Percentiles rank a stretch among this genome's conserved stretches.
These are phyloP conservation scores for Vaccinium macrocarpon DNA, from an alignment of 148 eudicot species.

Conservation along the genomic window DNA sequence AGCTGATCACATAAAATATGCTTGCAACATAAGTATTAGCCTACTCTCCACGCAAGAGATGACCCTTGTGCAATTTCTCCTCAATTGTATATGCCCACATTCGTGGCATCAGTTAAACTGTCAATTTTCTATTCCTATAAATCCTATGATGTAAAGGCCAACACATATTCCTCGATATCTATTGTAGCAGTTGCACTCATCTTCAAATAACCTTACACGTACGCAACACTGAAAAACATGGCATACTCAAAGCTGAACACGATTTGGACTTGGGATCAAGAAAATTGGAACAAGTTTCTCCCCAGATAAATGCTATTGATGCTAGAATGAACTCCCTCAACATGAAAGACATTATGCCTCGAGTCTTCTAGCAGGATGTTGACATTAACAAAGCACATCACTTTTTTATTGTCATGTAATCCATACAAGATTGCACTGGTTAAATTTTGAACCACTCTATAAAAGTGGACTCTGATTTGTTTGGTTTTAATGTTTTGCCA, in stretches of 20 bases:
- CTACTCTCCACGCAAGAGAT: not conserved
- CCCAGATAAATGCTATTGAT: not conserved
- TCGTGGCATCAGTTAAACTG: not conserved
- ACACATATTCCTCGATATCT: not conserved
- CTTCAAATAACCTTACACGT: not conserved
- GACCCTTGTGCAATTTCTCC: not conserved
- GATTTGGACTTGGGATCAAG: not conserved
- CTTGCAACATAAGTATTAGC: not conserved
- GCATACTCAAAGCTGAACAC: not conserved
- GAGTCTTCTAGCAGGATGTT: not conserved
- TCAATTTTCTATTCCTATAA: not conserved
- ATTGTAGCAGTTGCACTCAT: not conserved
- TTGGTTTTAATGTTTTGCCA: not conserved
- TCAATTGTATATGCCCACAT: not conserved
- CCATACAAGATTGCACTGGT: not conserved
- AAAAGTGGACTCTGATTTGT: not conserved
- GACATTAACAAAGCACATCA: not conserved
- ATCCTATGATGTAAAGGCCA: not conserved
- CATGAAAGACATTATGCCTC: not conserved
- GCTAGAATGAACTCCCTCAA: not conserved
- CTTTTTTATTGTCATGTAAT: not conserved
- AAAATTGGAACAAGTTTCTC: not conserved
- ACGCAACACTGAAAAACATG: not conserved
- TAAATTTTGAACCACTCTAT: not conserved
- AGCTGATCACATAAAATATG: not conserved